Evolutionary conservation across 106 monocot genomes (phyloP), one percentile per base, ranked within the genome.

Genomic region (Cymbidium sinense): DNA sequence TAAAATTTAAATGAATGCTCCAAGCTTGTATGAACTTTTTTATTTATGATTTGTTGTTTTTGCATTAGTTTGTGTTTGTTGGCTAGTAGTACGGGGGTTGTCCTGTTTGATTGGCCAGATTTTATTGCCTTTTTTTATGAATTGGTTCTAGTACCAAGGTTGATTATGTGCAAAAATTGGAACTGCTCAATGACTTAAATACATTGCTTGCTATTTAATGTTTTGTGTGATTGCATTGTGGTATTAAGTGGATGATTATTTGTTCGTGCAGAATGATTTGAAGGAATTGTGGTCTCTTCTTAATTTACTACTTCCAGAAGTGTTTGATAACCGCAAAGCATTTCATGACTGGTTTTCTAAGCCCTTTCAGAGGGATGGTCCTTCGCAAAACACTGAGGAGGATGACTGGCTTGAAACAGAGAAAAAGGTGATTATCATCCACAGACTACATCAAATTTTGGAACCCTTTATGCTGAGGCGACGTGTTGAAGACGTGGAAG

Each of bases 331-430:
- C 75, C 80, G 88, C 2, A 98, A 92, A 79, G 92, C 94, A 70
- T 98, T 98, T 84, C 85, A 90, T 83, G 98, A 98, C 82, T 98
- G 98, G 98, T 98, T 98, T 84, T 88, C 98, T 50, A 94, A 94
- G 88, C 98, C 98, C 43, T 98, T 98, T 81, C 94, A 94, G 77
- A 94, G 70, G 78, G 98, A 94, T 82, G 88, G 64, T 36, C 72
- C 91, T 77, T 84, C 98, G 50, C 89, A 93, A 61, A 88, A 70
- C 79, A 70, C 79, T 47, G 92, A 94, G 52, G 96, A 96, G 69
- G 98, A 98, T 77, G 98, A 98, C 72, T 98, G 98, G 98, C 87
- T 98, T 69, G 94, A 94, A 70, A 98, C 98, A 27, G 98, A 98
- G 71, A 98, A 98, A 39, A 98, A 98, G 69, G 98, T 98, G 13